These are phyloP conservation scores for Jamesozyma gamospora DNA, from an alignment of 805 yeast genomes.

Conservation along the genomic window DNA sequence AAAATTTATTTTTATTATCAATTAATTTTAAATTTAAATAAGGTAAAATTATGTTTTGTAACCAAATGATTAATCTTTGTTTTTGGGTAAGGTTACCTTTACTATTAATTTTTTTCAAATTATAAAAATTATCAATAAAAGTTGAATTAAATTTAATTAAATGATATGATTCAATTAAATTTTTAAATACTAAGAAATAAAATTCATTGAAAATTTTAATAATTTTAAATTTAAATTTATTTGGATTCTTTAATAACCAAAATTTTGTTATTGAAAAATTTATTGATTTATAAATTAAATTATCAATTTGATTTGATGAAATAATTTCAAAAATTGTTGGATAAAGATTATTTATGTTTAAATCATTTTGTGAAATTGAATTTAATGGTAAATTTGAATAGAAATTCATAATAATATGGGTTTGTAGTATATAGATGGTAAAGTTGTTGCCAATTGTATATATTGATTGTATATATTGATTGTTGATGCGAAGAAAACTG, in stretches of 20 bases:
- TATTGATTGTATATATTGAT: too few species aligned
- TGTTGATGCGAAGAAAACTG: too few species aligned
- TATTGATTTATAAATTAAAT: slow-evolving; percentile 70
- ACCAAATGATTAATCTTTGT: slow-evolving; percentile 47
- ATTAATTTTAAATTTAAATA: slow-evolving; percentile 36
- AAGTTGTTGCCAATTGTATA: too few species aligned
- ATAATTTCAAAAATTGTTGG: slow-evolving; percentile 87
- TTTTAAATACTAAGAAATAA: slow-evolving; percentile 49
- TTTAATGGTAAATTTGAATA: slow-evolving; percentile 24
- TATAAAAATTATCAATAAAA: slow-evolving; percentile 88
- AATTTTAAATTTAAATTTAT: slow-evolving; percentile 48
- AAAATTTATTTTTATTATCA: slow-evolving; percentile 20
- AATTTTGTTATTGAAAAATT: slow-evolving; percentile 73
- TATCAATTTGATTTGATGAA: slow-evolving; percentile 70
- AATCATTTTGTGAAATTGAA: slow-evolving; percentile 2
- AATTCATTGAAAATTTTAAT: slow-evolving; percentile 62
- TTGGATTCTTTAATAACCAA: slow-evolving; percentile 64
- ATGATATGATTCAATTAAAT: slow-evolving; percentile 60
- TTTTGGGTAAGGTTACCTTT: slow-evolving; percentile 17
- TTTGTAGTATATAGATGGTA: too few species aligned
- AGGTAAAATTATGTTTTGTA: slow-evolving; percentile 55
- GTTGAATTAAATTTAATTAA: slow-evolving; percentile 69
- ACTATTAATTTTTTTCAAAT: slow-evolving; percentile 31
- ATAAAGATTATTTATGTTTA: slow-evolving; percentile 8
- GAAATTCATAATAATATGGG: slow-evolving; percentile 24